phyloP scores from a whole-genome alignment of 805 yeast genomes.

The Pichia deserticola region DNA sequence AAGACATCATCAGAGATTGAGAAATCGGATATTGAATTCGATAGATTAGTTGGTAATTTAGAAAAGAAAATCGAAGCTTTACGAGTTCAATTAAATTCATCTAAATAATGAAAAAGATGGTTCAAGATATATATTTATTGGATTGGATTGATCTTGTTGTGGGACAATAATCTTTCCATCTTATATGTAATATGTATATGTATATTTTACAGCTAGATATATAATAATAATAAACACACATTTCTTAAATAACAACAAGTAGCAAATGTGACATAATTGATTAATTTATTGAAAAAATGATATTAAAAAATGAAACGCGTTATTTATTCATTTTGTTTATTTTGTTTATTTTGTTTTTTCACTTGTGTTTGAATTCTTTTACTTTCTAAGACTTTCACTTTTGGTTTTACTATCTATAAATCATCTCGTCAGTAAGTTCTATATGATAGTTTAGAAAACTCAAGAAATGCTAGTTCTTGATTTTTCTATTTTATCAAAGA shows the following conservation, averaged over 20 bases:
- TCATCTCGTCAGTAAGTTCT: background rate
- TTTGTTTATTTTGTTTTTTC: background rate
- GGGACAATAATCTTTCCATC: background rate
- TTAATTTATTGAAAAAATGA: no score
- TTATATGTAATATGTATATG: background rate
- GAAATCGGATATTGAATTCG: slow-evolving; percentile 18
- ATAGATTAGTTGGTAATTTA: slow-evolving; percentile 13
- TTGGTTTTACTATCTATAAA: background rate
- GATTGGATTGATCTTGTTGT: background rate
- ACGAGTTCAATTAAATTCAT: background rate
- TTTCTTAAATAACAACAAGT: no score
- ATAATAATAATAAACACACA: no score
- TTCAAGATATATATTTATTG: no score
- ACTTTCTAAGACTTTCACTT: background rate
- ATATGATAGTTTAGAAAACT: background rate
- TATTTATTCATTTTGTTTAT: background rate
- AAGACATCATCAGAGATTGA: slow-evolving; percentile 16
- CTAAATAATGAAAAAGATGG: background rate
- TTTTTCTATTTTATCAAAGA: background rate
- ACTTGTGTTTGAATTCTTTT: background rate
- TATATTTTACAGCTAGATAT: no score
- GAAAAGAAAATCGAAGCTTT: slow-evolving; percentile 16
- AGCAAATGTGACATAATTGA: no score
- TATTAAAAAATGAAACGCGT: no score
- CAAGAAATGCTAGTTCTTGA: background rate